These are phyloP conservation scores for Neurospora sp. DNA, from an alignment of 2,329 filamentous ascomycete species.

Conservation along the genomic window DNA sequence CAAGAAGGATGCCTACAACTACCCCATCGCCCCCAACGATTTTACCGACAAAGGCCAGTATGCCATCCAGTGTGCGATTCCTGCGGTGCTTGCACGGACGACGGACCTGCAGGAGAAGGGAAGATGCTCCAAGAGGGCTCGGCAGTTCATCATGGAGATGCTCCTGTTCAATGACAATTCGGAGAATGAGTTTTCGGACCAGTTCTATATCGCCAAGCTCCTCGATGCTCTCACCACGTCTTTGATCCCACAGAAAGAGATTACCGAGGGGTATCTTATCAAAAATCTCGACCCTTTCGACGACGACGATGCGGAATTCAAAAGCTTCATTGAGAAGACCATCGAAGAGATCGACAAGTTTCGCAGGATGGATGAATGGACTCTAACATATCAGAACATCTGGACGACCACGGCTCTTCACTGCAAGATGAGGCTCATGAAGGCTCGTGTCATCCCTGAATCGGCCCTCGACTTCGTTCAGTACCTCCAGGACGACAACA, in stretches of 20 bases:
- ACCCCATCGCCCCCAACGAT: constrained; percentile 80
- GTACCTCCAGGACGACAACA: constrained; percentile 55
- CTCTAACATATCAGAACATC: constrained; percentile 57
- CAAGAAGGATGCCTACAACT: constrained; percentile 42
- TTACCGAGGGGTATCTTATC: constrained; percentile 20
- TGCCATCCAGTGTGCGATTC: constrained; percentile 73
- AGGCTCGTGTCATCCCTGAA: constrained; percentile 48
- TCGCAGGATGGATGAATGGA: constrained; percentile 59
- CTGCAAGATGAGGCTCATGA: constrained; percentile 54
- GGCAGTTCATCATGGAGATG: constrained; percentile 79
- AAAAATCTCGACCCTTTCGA: constrained; percentile 32
- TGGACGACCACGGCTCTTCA: constrained; percentile 54
- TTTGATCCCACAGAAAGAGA: constrained; percentile 39
- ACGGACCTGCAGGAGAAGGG: constrained; percentile 52
- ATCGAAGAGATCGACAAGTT: constrained; percentile 58
- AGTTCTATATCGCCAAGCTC: constrained; percentile 76
- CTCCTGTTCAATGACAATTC: constrained; percentile 92
- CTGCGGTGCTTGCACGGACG: constrained; percentile 68
- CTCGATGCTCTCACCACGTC: constrained; percentile 54
- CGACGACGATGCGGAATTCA: constrained; percentile 31
- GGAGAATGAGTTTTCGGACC: constrained; percentile 80
- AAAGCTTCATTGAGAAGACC: constrained; percentile 41
- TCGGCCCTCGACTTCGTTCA: constrained; percentile 48
- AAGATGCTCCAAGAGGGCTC: constrained; percentile 68
- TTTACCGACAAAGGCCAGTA: constrained; percentile 83